phyloP scores from a whole-genome alignment of 2,329 filamentous ascomycete genomes.

The Fusarium circinatum region DNA sequence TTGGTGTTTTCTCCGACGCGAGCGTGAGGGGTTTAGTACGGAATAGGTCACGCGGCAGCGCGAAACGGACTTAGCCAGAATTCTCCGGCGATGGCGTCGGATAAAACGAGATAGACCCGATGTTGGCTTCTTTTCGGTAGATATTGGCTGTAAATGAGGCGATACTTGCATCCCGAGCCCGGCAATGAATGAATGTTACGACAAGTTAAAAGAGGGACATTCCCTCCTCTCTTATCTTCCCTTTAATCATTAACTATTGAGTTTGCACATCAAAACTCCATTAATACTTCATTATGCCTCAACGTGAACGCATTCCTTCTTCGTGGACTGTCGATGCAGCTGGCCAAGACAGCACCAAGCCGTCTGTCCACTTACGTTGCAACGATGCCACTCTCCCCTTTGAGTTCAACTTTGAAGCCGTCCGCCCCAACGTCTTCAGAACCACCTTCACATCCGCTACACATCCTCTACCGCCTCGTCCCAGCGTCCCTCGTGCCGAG shows the following conservation, averaged over 20 bases:
- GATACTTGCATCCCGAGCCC: neutral
- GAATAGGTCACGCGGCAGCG: neutral
- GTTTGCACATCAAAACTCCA: too few species aligned
- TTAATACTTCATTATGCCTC: slow-evolving; percentile 35
- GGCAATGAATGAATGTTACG: neutral
- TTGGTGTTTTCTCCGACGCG: neutral
- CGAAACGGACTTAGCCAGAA: neutral
- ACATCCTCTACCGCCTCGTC: slow-evolving; percentile 73
- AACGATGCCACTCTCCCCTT: slow-evolving; percentile 52
- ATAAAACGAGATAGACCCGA: neutral
- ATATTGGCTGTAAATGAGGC: neutral
- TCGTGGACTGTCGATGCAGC: slow-evolving; percentile 37
- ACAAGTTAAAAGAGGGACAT: neutral
- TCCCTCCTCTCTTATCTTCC: neutral
- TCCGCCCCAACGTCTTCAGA: slow-evolving; percentile 72
- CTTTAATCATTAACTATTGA: neutral
- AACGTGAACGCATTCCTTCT: slow-evolving; percentile 44
- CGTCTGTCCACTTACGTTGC: slow-evolving; percentile 37
- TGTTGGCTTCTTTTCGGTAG: neutral
- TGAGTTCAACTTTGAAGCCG: slow-evolving; percentile 70
- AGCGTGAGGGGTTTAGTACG: neutral
- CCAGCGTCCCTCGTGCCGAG: slow-evolving; percentile 62
- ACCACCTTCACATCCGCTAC: slow-evolving; percentile 71
- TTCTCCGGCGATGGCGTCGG: neutral
- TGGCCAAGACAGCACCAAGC: slow-evolving; percentile 46